Percentiles rank a stretch among this genome's conserved stretches.
Evolutionary conservation across 108 stramenopile genomes (phyloP).

Genomic region (Nitzschia inconspicua): DNA sequence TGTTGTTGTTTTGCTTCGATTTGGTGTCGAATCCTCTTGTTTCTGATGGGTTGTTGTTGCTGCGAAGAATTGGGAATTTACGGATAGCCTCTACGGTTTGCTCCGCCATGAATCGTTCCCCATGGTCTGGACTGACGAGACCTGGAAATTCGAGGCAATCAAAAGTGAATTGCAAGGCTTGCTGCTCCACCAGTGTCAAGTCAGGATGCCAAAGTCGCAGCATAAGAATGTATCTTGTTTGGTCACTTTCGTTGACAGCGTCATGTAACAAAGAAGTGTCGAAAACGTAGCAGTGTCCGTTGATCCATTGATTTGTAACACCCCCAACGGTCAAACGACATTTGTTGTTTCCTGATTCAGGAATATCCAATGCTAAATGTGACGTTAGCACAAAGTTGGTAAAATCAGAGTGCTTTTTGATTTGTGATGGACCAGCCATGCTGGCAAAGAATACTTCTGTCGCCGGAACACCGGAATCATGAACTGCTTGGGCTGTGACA

Average conservation of each 20-base stretch:
- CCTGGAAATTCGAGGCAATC: constrained; percentile 79
- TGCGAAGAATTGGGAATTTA: constrained; percentile 44
- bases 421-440: constrained; percentile 65
- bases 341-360: constrained; percentile 68
- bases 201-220: constrained; percentile 93
- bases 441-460: constrained; percentile 90
- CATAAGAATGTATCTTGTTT: constrained; percentile 86
- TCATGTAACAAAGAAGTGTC: constrained; percentile 90
- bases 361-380: constrained; percentile 85
- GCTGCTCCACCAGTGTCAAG: constrained; percentile 65
- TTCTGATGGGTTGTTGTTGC: background rate
- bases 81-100: constrained; percentile 40
- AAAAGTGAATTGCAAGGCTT: constrained; percentile 86
- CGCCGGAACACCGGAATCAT: constrained; percentile 65
- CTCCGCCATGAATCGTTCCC: constrained; percentile 47
- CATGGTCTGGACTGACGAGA: constrained; percentile 48
- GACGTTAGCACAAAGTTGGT: constrained; percentile 92
- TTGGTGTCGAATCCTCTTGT: constrained; percentile 10
- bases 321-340: constrained; percentile 81
- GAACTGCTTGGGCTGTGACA: constrained; percentile 61
- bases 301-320: constrained; percentile 76
- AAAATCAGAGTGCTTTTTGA: constrained; percentile 60
- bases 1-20: constrained; percentile 11
- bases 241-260: constrained; percentile 83
- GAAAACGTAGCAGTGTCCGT: constrained; percentile 76